Evolutionary conservation across 1,139 yeast species (phyloP), one percentile per base, ranked within the genome.

Genomic region (Diutina neorugosa): DNA sequence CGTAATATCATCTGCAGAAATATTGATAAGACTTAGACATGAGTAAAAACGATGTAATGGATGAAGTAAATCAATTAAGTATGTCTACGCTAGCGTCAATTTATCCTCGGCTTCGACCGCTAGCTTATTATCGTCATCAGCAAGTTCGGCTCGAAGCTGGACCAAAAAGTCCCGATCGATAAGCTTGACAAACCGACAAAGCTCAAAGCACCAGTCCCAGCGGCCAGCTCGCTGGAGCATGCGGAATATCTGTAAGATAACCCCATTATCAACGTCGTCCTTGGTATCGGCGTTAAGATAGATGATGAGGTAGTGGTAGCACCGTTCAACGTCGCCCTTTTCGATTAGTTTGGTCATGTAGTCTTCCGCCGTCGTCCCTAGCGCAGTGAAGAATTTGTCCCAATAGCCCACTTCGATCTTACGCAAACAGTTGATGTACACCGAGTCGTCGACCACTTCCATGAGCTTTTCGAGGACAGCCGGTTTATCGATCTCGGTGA

Each of bases 151-250:
- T 9, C 18, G 20, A 4, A 40, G 43, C n/a, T n/a, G 9, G 8
- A 18, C 7, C 16, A 46, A 25, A n/a, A 46, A 23, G 12, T 46
- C 50, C 1, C 78, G 78, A 53, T 74, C 76, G 46, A 74, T 62
- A 18, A 74, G 57, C 57, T 74, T 74, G 47, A 74, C 66, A 56
- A 73, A 74, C 34, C 79, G 65, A 59, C 78, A 74, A 44, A 74
- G 64, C 56, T 74, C 78, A 59, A 70, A 72, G 54, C 77, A 72
- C 70, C 74, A 71, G 53, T 73, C 77, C 77, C 77, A 74, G 55
- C 65, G 66, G 41, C 64, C 59, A 7, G 68, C 63, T 12, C 58
- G 57, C 44, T 64, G 69, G 19, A 74, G 61, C 69, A 71, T 65
- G 44, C 60, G 62, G 43, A 74, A 67, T 7, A 74, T 71, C 51